Base-by-base conservation (phyloP, 2,329 filamentous ascomycete genomes). In the Xylariaceae sp. region DNA sequence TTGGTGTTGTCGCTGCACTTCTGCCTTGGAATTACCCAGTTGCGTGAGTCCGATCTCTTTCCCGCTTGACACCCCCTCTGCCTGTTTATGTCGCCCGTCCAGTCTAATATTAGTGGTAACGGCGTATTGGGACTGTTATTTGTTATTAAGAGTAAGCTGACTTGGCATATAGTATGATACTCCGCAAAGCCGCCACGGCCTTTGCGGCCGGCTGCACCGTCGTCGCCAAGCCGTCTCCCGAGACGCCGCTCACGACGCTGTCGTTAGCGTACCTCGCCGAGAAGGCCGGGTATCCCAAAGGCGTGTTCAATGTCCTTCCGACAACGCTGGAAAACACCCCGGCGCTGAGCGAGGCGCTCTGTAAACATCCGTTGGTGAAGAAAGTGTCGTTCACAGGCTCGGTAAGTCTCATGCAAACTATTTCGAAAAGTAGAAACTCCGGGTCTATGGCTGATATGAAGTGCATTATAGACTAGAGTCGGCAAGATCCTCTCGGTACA, bases 361-460 rank as follows among this genome's bases (percentile, higher is more conserved):
- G 72, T 50, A 64, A 67, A 22, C 71, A 76, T 46, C 66, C 65
- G 0, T 46, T 65, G 0, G 67, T 76, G 0, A 71, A 69, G 40
- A 90, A 90, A 62, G 73, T 92, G 44, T 86, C 84, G 45, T 93
- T 92, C 56, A 92, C 87, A 0, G 88, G 88, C 16, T 62, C 60
- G 16, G 60, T 62, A 48, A 34, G 58, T 49, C 14, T 34, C 14
- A 11, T 2, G 11, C 40, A 16, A 16, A 32, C 16, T 29, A 14
- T 8, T 29, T 8, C 12, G 5, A 32, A 14, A 16, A 4, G 27
- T 32, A 16, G 16, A 32, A 32, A 16, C 8, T 29, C 7, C 12
- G 27, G 27, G 27, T 4, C 7, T 8, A 14, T 8, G 27, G 7
- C n/a, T 32, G 27, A 32, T 12, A 8, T 16, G 7, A 7, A 12